Base-by-base conservation (phyloP, 192 early-diverging fungal species). In the Backusella liffmaniae region DNA sequence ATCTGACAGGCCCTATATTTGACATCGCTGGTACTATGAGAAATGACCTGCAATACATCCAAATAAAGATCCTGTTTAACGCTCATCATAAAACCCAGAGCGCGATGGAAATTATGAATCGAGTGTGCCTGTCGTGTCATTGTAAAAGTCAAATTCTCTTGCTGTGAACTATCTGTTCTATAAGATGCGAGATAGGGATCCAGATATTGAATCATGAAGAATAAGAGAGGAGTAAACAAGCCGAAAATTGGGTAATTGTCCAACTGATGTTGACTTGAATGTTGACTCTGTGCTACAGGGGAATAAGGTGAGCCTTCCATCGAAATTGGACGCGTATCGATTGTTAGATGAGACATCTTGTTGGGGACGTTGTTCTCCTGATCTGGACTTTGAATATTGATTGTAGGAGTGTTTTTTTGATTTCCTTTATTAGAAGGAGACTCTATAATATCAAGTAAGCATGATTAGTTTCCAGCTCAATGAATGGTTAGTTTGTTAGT, bases 11-110 rank as follows among this genome's bases (percentile, higher is more conserved):
- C 85, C 36, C 75, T 79, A 9, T 67, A 72, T 16, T 82, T 73
- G 44, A 84, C 35, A 68, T 73, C 42, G 15, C 42, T 44, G 62
- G 76, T 66, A 67, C 86, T 76, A 67, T 83, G 51, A 2, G 89
- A 80, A 46, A 90, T 87, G 4, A 88, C 80, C 41, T 90, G 80
- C 9, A 90, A 72, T 7, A 90, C 26, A 76, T 90, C 87, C 41
- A 80, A 37, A 44, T 85, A 86, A 13, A 88, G 65, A 37, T 88
- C 83, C 0, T 86, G 83, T 66, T 90, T 90, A 5, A 73, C 73
- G 23, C 73, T 53, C 13, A 88, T 73, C 72, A 90, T 84, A 7
- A 81, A 81, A 13, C 78, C 79, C 34, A 90, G 67, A 13, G 86
- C 86, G 6, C 76, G 77, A 67, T 90, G 77, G 13, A 90, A 80